These are phyloP conservation scores for Monilinia vaccinii-corymbosi DNA, from an alignment of 2,329 filamentous ascomycete species.

Conservation along the genomic window DNA sequence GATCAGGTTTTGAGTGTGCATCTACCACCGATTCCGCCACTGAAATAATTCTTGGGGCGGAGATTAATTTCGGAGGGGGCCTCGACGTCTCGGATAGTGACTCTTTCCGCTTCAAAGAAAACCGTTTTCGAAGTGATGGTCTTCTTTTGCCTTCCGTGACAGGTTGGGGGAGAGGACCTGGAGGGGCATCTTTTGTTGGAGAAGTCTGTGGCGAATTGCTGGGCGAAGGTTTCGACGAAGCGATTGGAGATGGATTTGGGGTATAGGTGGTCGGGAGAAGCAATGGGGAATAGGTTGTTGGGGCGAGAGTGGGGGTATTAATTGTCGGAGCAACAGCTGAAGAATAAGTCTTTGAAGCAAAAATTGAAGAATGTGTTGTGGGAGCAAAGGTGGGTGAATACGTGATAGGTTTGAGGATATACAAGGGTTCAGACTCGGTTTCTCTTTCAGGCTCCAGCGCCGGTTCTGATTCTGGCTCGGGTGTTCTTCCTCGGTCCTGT, in stretches of 20 bases:
- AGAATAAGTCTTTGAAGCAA: neutral
- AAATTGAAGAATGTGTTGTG: neutral
- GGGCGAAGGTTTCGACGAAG: neutral
- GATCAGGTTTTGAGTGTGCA: constrained; percentile 13
- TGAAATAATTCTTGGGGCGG: constrained; percentile 3
- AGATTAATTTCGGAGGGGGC: neutral
- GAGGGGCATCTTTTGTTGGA: neutral
- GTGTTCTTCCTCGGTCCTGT: constrained; percentile 23
- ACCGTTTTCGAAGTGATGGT: constrained; percentile 25
- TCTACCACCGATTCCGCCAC: constrained; percentile 8
- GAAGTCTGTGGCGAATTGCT: neutral
- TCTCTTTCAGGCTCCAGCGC: constrained; percentile 11
- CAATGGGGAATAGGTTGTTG: neutral
- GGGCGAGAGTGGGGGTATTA: neutral
- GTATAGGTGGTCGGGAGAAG: neutral
- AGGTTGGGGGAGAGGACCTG: constrained; percentile 4
- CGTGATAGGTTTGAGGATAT: constrained; percentile 27
- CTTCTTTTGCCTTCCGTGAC: constrained; percentile 18
- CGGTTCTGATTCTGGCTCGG: constrained; percentile 14
- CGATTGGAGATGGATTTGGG: neutral
- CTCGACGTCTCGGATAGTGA: constrained; percentile 11
- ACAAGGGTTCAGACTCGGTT: constrained; percentile 18
- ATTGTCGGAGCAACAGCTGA: neutral
- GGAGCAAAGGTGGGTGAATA: constrained; percentile 10
- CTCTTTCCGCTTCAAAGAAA: constrained; percentile 26